These are phyloP conservation scores for Cornus controversa DNA, from an alignment of 148 eudicot genomes.

Conservation along the genomic window DNA sequence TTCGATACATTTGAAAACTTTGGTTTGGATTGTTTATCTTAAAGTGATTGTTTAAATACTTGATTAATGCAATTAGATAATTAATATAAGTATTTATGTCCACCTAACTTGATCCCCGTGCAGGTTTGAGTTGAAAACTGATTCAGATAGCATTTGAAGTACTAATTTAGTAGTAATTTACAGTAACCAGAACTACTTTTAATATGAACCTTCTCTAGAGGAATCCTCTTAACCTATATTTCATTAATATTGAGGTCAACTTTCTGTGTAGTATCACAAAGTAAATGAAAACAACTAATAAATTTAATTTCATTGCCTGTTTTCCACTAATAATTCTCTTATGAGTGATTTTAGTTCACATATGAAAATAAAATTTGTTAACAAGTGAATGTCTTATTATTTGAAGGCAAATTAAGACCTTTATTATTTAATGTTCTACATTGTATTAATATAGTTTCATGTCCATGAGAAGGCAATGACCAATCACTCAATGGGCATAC, in stretches of 20 bases:
- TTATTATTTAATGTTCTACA: not conserved
- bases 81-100: not conserved
- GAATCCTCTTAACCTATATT: conserved; percentile 12
- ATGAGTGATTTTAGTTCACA: not conserved
- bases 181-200: not conserved
- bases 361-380: not conserved
- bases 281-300: not conserved
- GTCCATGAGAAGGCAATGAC: not conserved
- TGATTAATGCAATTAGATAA: no score
- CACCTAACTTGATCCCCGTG: not conserved
- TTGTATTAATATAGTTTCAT: not conserved
- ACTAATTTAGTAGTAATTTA: not conserved
- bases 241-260: not conserved
- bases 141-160: not conserved
- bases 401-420: not conserved
- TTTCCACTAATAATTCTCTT: not conserved
- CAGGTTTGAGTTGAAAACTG: not conserved
- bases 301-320: not conserved
- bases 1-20: no score
- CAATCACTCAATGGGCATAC: no score
- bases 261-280: not conserved
- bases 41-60: no score
- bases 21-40: no score
- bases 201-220: not conserved
- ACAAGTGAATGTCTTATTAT: not conserved